Conservation (phyloP, 1,284 basidiomycete species). For the Afroboletus lepidellus region DNA sequence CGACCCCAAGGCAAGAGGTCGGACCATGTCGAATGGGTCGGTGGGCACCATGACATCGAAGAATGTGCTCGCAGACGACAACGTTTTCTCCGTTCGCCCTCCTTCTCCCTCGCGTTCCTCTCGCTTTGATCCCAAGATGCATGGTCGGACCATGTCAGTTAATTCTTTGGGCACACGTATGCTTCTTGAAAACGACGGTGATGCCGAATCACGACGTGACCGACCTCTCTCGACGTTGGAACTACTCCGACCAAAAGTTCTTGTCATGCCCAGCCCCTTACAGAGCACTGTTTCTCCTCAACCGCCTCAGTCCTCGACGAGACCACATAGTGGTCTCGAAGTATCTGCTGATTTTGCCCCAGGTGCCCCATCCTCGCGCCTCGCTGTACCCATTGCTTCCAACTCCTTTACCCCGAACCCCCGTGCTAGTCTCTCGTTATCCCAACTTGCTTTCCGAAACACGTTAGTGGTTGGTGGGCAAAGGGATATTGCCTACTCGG, state of each 20-base stretch:
- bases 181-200: slow-evolving; percentile 56
- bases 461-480: slow-evolving; percentile 65
- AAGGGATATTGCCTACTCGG: slow-evolving; percentile 58
- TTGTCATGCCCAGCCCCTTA: slow-evolving; percentile 82
- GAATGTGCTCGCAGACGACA: slow-evolving; percentile 44
- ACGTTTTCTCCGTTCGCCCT: slow-evolving; percentile 59
- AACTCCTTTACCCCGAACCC: slow-evolving; percentile 80
- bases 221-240: slow-evolving; percentile 70
- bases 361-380: slow-evolving; percentile 56
- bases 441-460: slow-evolving; percentile 80
- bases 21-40: slow-evolving; percentile 41
- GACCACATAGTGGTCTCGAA: slow-evolving; percentile 58
- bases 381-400: slow-evolving; percentile 48
- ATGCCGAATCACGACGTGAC: slow-evolving; percentile 45
- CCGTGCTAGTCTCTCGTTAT: slow-evolving; percentile 63
- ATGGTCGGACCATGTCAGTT: slow-evolving; percentile 62
- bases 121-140: slow-evolving; percentile 70
- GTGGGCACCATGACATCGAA: slow-evolving; percentile 37
- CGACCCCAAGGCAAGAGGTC: slow-evolving; percentile 38
- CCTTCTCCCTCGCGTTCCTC: slow-evolving; percentile 60
- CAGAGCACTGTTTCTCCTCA: slow-evolving; percentile 47
- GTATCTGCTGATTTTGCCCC: slow-evolving; percentile 66
- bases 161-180: slow-evolving; percentile 64
- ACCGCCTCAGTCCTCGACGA: slow-evolving; percentile 31
- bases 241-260: slow-evolving; percentile 74